phyloP scores from a whole-genome alignment of 2,329 filamentous ascomycete species.

The Knufia fluminis region DNA sequence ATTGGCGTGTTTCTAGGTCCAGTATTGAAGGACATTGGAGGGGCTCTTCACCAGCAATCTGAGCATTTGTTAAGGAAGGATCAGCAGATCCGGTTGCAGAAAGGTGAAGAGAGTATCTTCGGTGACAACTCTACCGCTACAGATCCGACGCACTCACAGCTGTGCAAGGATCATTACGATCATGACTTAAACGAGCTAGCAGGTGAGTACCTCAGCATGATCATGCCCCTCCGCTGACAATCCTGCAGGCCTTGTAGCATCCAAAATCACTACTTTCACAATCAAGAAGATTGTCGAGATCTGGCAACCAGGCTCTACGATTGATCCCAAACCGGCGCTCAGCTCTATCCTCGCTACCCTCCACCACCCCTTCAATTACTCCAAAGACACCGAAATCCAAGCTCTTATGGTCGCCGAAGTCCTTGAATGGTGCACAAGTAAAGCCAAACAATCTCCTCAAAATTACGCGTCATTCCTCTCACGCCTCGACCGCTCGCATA shows the following conservation, averaged over 20 bases:
- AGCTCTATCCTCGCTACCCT: slow-evolving; percentile 1
- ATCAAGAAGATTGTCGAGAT: slow-evolving; percentile 7
- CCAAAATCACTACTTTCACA: slow-evolving; percentile 7
- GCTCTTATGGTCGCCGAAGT: slow-evolving; percentile 9
- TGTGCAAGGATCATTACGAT: slow-evolving; percentile 9
- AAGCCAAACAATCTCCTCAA: neutral
- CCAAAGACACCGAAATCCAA: slow-evolving; percentile 6
- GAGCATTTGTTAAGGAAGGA: neutral
- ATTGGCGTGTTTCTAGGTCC: slow-evolving; percentile 69
- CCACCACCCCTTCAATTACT: slow-evolving; percentile 7
- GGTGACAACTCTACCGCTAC: slow-evolving; percentile 4
- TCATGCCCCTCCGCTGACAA: neutral
- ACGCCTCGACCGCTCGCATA: slow-evolving; percentile 1
- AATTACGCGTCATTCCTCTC: neutral
- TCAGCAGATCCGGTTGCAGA: neutral
- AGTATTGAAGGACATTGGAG: slow-evolving; percentile 31
- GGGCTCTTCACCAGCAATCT: neutral
- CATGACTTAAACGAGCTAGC: slow-evolving; percentile 8
- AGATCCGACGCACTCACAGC: slow-evolving; percentile 7
- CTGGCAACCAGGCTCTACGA: slow-evolving; percentile 2
- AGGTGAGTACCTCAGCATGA: neutral
- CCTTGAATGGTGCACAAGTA: slow-evolving; percentile 3
- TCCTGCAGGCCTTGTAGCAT: neutral
- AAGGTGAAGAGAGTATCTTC: slow-evolving; percentile 7
- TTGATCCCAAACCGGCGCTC: slow-evolving; percentile 2